Evolutionary conservation across 176 grass and related monocot genomes (phyloP).

Genomic region (Raddia distichophylla): DNA sequence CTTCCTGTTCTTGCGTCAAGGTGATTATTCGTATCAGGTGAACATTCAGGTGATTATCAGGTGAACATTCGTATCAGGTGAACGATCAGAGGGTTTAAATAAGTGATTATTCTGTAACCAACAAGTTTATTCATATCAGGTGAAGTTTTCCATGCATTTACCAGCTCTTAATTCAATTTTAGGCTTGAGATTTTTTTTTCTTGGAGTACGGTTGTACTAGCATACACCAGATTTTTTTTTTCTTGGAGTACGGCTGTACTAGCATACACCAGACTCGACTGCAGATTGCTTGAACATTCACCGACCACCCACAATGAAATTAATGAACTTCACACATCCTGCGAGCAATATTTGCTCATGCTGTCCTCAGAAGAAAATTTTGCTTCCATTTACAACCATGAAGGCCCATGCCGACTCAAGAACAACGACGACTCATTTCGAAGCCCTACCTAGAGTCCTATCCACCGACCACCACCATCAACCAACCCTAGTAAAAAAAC

Average conservation of each 20-base stretch:
- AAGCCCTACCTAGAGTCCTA: constrained; percentile 38
- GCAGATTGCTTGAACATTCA: not conserved
- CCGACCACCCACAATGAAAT: not conserved
- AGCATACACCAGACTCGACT: not conserved
- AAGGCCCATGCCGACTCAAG: constrained; percentile 32
- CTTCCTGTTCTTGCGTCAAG: constrained; percentile 11
- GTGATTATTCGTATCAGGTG: too few relatives aligned
- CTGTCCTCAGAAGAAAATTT: constrained; percentile 27
- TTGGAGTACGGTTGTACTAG: too few relatives aligned
- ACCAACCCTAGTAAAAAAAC: constrained; percentile 26
- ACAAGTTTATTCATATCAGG: not conserved
- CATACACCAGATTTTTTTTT: too few relatives aligned
- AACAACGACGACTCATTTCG: constrained; percentile 22
- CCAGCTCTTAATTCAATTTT: not conserved
- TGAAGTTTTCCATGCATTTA: not conserved
- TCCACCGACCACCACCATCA: constrained; percentile 17
- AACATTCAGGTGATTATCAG: too few relatives aligned
- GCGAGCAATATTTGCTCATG: constrained; percentile 22
- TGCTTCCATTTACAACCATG: constrained; percentile 50
- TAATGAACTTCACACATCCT: not conserved
- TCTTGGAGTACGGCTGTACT: not conserved
- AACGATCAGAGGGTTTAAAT: not conserved
- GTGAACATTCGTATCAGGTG: too few relatives aligned
- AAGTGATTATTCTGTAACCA: not conserved
- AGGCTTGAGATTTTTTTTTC: not conserved